Conservation (phyloP, 208 protist genomes). For the Strigomonas culicis region DNA sequence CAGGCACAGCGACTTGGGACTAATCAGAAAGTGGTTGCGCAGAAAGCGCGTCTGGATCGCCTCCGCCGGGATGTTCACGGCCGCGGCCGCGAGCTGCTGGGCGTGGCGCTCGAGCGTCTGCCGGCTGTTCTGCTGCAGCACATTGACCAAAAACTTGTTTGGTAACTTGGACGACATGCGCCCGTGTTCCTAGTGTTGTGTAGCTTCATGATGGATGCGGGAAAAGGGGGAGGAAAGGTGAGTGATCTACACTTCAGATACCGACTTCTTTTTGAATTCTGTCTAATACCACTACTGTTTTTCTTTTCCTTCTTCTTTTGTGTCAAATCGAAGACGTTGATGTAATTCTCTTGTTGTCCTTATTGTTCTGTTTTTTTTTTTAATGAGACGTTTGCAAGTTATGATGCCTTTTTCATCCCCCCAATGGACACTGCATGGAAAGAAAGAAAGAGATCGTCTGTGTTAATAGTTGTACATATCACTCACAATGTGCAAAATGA, state of each 20-base stretch:
- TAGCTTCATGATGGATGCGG: too few species aligned
- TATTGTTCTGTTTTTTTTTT: too few species aligned
- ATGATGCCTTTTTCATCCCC: too few species aligned
- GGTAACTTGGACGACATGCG: slow-evolving; percentile 68
- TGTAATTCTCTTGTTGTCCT: background rate
- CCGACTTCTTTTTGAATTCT: background rate
- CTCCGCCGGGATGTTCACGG: slow-evolving; percentile 41
- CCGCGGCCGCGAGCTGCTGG: slow-evolving; percentile 38
- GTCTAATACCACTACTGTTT: background rate
- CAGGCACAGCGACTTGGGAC: slow-evolving; percentile 61
- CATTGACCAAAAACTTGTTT: slow-evolving; percentile 56
- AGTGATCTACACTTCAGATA: background rate
- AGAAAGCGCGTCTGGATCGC: slow-evolving; percentile 70
- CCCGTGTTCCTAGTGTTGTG: too few species aligned
- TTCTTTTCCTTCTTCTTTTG: background rate
- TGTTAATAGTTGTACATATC: background rate
- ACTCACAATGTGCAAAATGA: slow-evolving; percentile 21
- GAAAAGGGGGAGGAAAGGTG: background rate
- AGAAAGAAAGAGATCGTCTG: background rate
- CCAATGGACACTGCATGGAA: too few species aligned
- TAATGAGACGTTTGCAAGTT: too few species aligned
- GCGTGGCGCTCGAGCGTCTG: slow-evolving; percentile 57
- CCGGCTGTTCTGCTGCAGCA: slow-evolving; percentile 65
- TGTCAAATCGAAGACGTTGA: background rate
- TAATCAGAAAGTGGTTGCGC: slow-evolving; percentile 78